Conservation (phyloP, 768 basidiomycete genomes). For the Hydnum rufescens region DNA sequence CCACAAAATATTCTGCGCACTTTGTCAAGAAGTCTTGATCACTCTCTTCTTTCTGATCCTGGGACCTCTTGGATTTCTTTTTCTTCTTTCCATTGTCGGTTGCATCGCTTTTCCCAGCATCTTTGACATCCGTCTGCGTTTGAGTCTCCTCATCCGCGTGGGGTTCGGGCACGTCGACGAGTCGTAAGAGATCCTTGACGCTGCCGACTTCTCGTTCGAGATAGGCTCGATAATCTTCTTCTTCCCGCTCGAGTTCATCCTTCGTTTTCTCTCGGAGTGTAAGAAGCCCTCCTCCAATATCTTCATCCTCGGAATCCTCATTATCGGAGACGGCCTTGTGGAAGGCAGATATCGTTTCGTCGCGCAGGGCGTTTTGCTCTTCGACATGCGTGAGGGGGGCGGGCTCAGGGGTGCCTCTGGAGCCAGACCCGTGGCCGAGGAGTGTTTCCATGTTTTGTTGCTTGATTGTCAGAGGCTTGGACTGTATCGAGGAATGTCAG, state of each 20-base stretch:
- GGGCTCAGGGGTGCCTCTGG: constrained; percentile 27
- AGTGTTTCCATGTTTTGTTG: constrained; percentile 48
- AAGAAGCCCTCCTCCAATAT: constrained; percentile 29
- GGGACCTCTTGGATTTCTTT: constrained; percentile 12
- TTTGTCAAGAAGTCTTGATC: constrained; percentile 83
- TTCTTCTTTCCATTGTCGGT: constrained; percentile 14
- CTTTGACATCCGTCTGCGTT: constrained; percentile 15
- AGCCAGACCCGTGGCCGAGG: constrained; percentile 26
- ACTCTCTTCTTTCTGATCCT: constrained; percentile 31
- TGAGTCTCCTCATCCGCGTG: constrained; percentile 11
- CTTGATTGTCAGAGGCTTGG: constrained; percentile 56
- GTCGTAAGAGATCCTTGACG: constrained; percentile 45
- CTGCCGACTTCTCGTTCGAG: constrained; percentile 64
- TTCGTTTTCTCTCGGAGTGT: constrained; percentile 55
- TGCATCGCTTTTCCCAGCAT: constrained; percentile 19
- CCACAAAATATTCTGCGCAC: constrained; percentile 27
- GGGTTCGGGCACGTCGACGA: constrained; percentile 23
- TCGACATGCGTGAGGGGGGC: constrained; percentile 43
- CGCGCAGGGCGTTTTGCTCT: constrained; percentile 54
- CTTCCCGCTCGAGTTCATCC: constrained; percentile 58
- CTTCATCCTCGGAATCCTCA: constrained; percentile 29
- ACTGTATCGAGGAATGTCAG: constrained; percentile 19
- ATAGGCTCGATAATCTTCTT: constrained; percentile 70
- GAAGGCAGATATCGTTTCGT: constrained; percentile 76
- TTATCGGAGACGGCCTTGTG: constrained; percentile 23